Percentiles rank a stretch among this genome's conserved stretches.
Evolutionary conservation across 2,329 filamentous ascomycete genomes (phyloP).

Genomic region (Coniochaeta ligniaria): DNA sequence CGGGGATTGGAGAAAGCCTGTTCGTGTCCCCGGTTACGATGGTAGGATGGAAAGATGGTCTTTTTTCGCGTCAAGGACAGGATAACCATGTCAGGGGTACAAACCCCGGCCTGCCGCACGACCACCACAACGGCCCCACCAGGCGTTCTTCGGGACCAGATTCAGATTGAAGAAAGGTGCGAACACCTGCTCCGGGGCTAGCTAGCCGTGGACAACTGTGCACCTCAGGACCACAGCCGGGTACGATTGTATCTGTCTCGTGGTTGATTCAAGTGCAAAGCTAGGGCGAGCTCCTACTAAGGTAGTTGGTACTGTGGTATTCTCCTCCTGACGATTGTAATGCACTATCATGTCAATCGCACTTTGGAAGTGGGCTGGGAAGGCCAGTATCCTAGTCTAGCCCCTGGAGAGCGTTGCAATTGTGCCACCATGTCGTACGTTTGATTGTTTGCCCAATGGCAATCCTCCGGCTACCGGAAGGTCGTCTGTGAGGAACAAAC

Average conservation of each 20-base stretch:
- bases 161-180: not conserved
- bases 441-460: not conserved
- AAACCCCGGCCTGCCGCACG: not conserved
- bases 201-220: not conserved
- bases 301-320: not conserved
- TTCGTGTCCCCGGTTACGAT: not conserved
- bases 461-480: not conserved
- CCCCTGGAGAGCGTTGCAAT: not conserved
- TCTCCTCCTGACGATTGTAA: not conserved
- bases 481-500: not conserved
- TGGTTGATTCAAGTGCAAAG: not conserved
- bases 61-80: not conserved
- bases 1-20: not conserved
- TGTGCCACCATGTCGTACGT: not conserved
- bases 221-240: not conserved
- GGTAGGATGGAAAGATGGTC: not conserved
- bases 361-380: not conserved
- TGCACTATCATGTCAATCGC: not conserved
- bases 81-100: not conserved
- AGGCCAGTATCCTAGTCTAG: not conserved
- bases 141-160: not conserved
- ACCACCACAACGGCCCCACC: not conserved
- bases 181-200: not conserved
- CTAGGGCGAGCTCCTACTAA: not conserved
- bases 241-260: not conserved